phyloP scores from a whole-genome alignment of 352 stramenopile species.

The Plasmopara halstedii region DNA sequence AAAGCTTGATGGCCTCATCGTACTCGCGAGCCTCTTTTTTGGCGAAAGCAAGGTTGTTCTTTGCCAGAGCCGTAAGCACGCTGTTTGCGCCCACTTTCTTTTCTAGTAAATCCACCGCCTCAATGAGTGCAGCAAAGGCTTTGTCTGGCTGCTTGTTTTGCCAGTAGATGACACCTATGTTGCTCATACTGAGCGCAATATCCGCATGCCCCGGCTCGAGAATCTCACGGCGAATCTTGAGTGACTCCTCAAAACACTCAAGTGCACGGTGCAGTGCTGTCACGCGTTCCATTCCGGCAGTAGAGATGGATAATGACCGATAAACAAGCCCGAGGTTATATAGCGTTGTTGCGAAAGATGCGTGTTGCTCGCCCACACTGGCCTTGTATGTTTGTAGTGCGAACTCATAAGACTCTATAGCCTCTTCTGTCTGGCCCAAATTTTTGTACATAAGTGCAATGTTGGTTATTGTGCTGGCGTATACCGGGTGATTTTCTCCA shows the following conservation, averaged over 20 bases:
- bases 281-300: constrained; percentile 64
- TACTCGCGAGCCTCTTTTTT: constrained; percentile 71
- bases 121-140: constrained; percentile 46
- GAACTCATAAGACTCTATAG: constrained; percentile 75
- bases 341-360: constrained; percentile 77
- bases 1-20: constrained; percentile 58
- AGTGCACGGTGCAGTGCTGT: constrained; percentile 51
- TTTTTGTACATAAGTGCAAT: constrained; percentile 87
- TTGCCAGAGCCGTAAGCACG: constrained; percentile 61
- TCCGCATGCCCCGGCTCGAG: constrained; percentile 70
- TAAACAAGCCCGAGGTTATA: constrained; percentile 79
- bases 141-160: constrained; percentile 75
- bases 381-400: constrained; percentile 76
- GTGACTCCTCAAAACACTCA: constrained; percentile 72
- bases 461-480: constrained; percentile 79
- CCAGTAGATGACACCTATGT: constrained; percentile 74
- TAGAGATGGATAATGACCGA: constrained; percentile 44
- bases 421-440: constrained; percentile 61
- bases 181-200: constrained; percentile 76
- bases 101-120: constrained; percentile 55
- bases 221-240: constrained; percentile 63
- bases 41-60: constrained; percentile 80
- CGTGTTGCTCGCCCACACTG: constrained; percentile 70
- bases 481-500: constrained; percentile 70
- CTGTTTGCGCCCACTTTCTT: constrained; percentile 47